A percentile compares a stretch with the other conserved stretches of the same genome.
Evolutionary conservation across 257 asterid species (phyloP).

Genomic region (Ocimum tenuiflorum): DNA sequence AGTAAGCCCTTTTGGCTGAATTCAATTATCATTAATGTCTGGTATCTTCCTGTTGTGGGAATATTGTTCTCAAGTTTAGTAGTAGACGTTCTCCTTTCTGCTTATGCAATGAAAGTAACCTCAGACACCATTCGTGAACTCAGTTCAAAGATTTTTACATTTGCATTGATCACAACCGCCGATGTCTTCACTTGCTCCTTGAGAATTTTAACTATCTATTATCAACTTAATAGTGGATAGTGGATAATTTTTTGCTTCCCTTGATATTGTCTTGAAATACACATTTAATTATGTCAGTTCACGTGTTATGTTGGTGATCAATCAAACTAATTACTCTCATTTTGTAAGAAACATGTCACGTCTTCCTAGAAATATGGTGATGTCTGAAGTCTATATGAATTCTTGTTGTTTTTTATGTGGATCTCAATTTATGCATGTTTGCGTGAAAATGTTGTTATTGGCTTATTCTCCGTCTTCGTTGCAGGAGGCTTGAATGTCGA

Average conservation of each 20-base stretch:
- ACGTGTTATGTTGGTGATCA: neutral
- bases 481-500: slow-evolving; percentile 94
- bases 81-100: neutral
- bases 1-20: slow-evolving; percentile 37
- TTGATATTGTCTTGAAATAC: neutral
- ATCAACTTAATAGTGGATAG: neutral
- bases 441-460: neutral
- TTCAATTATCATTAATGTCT: no score
- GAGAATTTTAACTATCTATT: neutral
- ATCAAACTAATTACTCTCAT: neutral
- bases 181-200: neutral
- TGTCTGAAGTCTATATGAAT: neutral
- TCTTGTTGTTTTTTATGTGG: neutral
- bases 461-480: slow-evolving; percentile 9
- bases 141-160: neutral
- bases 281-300: neutral
- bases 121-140: neutral
- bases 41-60: no score
- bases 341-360: neutral
- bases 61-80: neutral
- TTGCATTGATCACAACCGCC: no score
- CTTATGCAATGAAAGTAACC: neutral
- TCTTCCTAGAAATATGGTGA: neutral
- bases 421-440: neutral
- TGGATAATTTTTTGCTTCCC: neutral